These are phyloP conservation scores for Eucalyptus polybractea DNA, from an alignment of 345 rosid genomes.

Conservation along the genomic window DNA sequence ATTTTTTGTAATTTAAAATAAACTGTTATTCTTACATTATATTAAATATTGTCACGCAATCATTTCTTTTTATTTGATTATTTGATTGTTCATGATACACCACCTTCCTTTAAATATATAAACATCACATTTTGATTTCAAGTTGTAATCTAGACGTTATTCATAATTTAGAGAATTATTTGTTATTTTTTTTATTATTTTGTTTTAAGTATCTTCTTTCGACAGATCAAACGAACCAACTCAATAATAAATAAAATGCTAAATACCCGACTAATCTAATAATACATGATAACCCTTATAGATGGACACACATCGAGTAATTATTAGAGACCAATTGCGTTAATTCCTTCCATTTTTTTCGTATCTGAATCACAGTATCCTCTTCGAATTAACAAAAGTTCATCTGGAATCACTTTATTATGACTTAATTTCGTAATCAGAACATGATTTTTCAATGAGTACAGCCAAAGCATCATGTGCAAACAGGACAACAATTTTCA, in stretches of 20 bases:
- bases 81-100: neutral
- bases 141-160: neutral
- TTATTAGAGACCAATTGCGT: neutral
- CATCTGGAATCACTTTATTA: neutral
- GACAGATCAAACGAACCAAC: neutral
- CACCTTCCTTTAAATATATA: neutral
- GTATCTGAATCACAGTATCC: neutral
- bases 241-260: neutral
- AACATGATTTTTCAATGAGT: neutral
- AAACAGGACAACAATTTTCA: neutral
- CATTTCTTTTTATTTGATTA: neutral
- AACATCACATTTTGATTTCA: neutral
- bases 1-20: too few species aligned
- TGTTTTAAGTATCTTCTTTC: neutral
- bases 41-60: rapidly evolving
- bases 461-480: neutral
- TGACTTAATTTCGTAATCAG: neutral
- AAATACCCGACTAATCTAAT: neutral
- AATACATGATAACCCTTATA: too few species aligned
- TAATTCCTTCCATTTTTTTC: neutral
- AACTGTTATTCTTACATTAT: rapidly evolving
- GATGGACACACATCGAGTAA: neutral
- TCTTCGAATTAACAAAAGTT: neutral
- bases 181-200: neutral
- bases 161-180: neutral